phyloP scores from a whole-genome alignment of 1,284 basidiomycete species.

The Phellopilus nigrolimitatus region DNA sequence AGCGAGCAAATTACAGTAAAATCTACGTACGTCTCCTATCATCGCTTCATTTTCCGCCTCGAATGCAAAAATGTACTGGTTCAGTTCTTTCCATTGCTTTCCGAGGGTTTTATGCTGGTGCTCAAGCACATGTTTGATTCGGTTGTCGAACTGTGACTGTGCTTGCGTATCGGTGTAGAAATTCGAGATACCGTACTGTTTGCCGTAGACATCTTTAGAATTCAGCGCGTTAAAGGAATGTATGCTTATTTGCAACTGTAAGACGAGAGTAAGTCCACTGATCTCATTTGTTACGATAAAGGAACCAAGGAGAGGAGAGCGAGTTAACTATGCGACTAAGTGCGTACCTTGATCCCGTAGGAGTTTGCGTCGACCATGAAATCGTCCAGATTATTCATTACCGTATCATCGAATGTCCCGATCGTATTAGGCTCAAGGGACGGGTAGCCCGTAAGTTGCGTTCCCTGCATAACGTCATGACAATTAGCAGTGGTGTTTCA shows the following conservation, averaged over 20 bases:
- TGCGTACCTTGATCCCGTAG: constrained; percentile 33
- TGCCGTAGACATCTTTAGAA: constrained; percentile 29
- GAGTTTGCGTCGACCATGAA: constrained; percentile 36
- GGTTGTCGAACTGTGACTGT: constrained; percentile 26
- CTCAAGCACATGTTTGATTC: constrained; percentile 28
- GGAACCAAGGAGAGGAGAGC: no score
- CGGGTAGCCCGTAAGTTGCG: constrained; percentile 28
- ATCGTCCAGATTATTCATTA: constrained; percentile 34
- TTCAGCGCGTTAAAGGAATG: constrained; percentile 31
- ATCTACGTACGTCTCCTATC: constrained; percentile 23
- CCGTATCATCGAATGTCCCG: constrained; percentile 37
- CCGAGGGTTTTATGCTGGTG: constrained; percentile 39
- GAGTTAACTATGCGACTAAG: no score
- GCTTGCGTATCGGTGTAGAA: constrained; percentile 22
- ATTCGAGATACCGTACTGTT: constrained; percentile 23
- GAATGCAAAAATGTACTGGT: constrained; percentile 40
- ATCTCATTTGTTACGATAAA: no score
- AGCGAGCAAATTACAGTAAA: background rate
- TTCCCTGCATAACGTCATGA: constrained; percentile 3
- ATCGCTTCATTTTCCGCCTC: constrained; percentile 42
- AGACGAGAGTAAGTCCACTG: no score
- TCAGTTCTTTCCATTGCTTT: constrained; percentile 39
- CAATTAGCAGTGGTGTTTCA: no score
- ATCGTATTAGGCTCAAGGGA: constrained; percentile 33
- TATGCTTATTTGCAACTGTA: constrained; percentile 35